These are phyloP conservation scores for Geotrichum candidum DNA, from an alignment of 1,139 yeast species.

Conservation along the genomic window DNA sequence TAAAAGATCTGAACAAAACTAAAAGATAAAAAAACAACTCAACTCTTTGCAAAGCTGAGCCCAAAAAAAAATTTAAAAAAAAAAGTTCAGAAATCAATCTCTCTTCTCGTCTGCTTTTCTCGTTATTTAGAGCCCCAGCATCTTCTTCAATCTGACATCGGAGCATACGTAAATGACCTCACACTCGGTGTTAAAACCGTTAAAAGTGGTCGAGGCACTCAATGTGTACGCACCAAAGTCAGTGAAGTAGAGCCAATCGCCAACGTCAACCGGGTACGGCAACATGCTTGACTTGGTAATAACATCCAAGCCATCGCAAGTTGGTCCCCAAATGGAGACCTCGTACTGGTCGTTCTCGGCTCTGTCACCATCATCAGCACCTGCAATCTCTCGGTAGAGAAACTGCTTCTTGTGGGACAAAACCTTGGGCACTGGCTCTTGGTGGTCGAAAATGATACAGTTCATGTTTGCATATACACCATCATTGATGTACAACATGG, in stretches of 20 bases:
- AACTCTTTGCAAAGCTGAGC: background rate
- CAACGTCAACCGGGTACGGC: constrained; percentile 60
- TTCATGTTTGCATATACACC: constrained; percentile 95
- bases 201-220: constrained; percentile 80
- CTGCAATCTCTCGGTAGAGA: constrained; percentile 38
- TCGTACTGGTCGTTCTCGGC: constrained; percentile 21
- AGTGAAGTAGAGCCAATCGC: constrained; percentile 89
- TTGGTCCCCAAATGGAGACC: constrained; percentile 92
- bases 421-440: constrained; percentile 64
- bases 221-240: constrained; percentile 90
- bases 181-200: constrained; percentile 69
- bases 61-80: background rate
- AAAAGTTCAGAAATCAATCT: background rate
- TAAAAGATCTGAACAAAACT: background rate
- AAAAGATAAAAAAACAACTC: background rate
- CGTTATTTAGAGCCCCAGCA: constrained; percentile 9
- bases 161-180: constrained; percentile 58
- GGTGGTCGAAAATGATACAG: constrained; percentile 90
- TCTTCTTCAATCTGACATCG: constrained; percentile 26
- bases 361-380: constrained; percentile 19
- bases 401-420: constrained; percentile 48
- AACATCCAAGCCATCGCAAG: constrained; percentile 95
- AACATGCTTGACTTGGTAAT: constrained; percentile 51
- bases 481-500: constrained; percentile 76
- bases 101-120: background rate